A percentile compares a stretch with the other conserved stretches of the same genome.
phyloP scores from a whole-genome alignment of 345 rosid genomes.

The Syzygium aromaticum region DNA sequence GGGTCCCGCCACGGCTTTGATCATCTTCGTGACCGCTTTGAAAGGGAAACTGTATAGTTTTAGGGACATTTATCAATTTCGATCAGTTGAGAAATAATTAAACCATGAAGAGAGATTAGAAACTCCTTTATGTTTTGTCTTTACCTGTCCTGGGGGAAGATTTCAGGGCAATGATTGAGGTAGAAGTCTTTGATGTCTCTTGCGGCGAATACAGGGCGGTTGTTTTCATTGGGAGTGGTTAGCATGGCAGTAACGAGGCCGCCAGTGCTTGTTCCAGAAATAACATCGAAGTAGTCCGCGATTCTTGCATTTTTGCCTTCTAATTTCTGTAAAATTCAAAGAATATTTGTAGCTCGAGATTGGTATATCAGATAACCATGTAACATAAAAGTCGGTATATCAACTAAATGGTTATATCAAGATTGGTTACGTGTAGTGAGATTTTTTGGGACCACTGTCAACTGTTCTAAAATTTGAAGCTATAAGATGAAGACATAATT shows the following conservation, averaged over 20 bases:
- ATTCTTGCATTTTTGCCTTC: slow-evolving; percentile 28
- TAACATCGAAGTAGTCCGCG: slow-evolving; percentile 32
- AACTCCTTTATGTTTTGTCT: neutral
- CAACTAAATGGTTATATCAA: neutral
- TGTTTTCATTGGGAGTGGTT: slow-evolving; percentile 14
- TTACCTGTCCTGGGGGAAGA: slow-evolving; percentile 19
- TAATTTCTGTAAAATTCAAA: slow-evolving; percentile 11
- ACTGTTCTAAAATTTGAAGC: neutral
- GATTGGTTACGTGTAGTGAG: neutral
- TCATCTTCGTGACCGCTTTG: neutral
- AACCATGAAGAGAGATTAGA: neutral
- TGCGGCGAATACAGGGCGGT: slow-evolving; percentile 30
- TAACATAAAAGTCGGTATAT: no score
- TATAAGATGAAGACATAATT: neutral
- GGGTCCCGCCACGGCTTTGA: slow-evolving; percentile 15
- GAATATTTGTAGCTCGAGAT: neutral
- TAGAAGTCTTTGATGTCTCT: slow-evolving; percentile 24
- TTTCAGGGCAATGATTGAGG: slow-evolving; percentile 10
- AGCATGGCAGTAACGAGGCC: slow-evolving; percentile 36
- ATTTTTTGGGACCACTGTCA: neutral
- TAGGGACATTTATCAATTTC: neutral
- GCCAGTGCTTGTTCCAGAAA: slow-evolving; percentile 30
- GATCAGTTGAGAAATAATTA: neutral
- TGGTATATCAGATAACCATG: neutral
- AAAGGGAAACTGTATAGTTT: neutral